Evolutionary conservation across 2,329 filamentous ascomycete genomes (phyloP), one percentile per base, ranked within the genome.

Genomic region (Trichoderma lentiforme): DNA sequence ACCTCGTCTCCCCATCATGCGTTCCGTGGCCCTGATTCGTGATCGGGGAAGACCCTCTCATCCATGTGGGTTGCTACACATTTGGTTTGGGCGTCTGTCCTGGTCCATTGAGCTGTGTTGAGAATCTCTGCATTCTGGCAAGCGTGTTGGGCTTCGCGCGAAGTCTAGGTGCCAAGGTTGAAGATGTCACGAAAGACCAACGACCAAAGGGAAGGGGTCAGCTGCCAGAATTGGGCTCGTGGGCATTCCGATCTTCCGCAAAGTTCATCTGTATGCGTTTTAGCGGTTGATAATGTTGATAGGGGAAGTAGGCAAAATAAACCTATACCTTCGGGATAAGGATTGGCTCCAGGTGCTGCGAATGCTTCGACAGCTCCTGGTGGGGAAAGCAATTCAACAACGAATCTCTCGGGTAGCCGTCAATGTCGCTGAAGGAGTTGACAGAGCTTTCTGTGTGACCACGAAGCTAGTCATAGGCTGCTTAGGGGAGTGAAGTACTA

Each of bases 71-170:
- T 15, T 36, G 14, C 34, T 36, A 6, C 34, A 15, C 14, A 36
- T 36, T 15, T 36, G 34, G 14, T 36, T 36, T 36, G 14, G 14
- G 6, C 34, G 77, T 21, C 74, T 77, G 1, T 78, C 80, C 7
- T 80, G 79, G 76, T 70, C 81, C 72, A 4, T 76, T 75, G 30
- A 82, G 74, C 53, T 76, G 68, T 0, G 74, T 75, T 36, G 18
- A 74, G 18, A n/a, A 72, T 73, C 71, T 73, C 39, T 73, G 74
- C 24, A 63, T n/a, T 26, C 56, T n/a, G 6, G 32, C 39, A 11
- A 32, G 28, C 1, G 36, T 62, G 7, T 61, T 58, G n/a, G 68
- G 34, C 11, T 70, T 72, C 12, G 51, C 4, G 14, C 71, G 62
- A 14, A 30, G 61, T 39, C 18, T 36, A 15, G 70, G 67, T 3